Evolutionary conservation across 129 eudicot genomes (phyloP), one percentile per base, ranked within the genome.

Genomic region (Lactuca saligna): DNA sequence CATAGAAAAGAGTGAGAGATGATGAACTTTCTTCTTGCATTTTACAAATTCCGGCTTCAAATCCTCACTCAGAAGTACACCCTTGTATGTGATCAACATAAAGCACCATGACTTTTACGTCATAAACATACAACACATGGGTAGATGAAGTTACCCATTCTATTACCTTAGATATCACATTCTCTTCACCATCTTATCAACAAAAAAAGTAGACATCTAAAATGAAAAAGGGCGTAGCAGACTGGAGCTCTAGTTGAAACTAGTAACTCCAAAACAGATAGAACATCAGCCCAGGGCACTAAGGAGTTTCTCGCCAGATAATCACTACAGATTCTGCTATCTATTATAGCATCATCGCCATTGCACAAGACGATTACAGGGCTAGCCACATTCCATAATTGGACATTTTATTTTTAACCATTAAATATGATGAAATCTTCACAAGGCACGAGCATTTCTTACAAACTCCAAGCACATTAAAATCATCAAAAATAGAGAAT

Each of bases 331-430:
- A 34, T 53, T 29, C 13, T 67, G 41, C 5, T 29, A 69, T 62
- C 59, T 34, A 76, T 61, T 53, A 32, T 46, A 31, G 32, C 56
- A 74, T 60, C 48, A 50, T 58, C 49, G 20, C 69, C 69, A 68
- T 75, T 67, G 49, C 63, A 75, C 48, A 59, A 75, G 53, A 67
- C 41, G 13, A 50, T 75, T 61, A 68, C 74, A 75, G 31, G 13
- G 37, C n/a, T n/a, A 60, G n/a, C 61, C 20, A 51, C 74, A 68
- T 60, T 60, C 49, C 68, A 59, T 58, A 68, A 68, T 68, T 75
- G 67, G 49, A 69, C 70, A 54, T 10, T 41, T 54, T 16, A 53
- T 39, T 10, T 41, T 54, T 16, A 53, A 73, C 63, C 35, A 66
- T 15, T 46, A 49, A n/a, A 49, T 35, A 17, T 12, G 16, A 41